Conservation (phyloP, 768 basidiomycete genomes). For the Roridomyces roridus region DNA sequence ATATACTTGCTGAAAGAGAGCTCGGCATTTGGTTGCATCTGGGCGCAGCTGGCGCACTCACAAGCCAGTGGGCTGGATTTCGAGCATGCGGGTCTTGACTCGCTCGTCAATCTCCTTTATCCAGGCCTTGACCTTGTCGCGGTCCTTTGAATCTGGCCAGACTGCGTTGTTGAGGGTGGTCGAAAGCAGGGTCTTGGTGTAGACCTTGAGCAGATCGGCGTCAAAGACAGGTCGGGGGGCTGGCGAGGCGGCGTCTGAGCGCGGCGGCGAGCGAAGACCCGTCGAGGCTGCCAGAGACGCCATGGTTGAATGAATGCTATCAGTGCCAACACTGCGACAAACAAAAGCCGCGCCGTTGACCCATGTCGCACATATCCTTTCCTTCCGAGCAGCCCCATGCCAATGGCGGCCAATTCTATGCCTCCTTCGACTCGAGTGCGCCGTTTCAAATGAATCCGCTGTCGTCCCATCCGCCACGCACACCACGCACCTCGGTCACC, state of each 20-base stretch:
- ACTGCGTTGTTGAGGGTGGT: slow-evolving; percentile 66
- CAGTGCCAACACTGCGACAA: neutral
- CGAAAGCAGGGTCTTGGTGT: slow-evolving; percentile 83
- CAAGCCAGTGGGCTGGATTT: slow-evolving; percentile 84
- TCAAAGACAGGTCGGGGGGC: slow-evolving; percentile 63
- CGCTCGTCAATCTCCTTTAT: slow-evolving; percentile 87
- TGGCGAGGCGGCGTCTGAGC: slow-evolving; percentile 61
- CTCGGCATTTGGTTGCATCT: slow-evolving; percentile 4
- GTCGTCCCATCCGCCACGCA: slow-evolving; percentile 79
- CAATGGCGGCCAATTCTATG: slow-evolving; percentile 55
- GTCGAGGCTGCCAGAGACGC: slow-evolving; percentile 35
- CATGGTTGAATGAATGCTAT: no score
- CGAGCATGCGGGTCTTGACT: slow-evolving; percentile 85
- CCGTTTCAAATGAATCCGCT: slow-evolving; percentile 86
- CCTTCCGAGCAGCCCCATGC: slow-evolving; percentile 54
- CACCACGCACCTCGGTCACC: slow-evolving; percentile 64
- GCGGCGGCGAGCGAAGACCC: slow-evolving; percentile 68
- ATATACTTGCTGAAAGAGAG: slow-evolving; percentile 75
- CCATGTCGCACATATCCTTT: slow-evolving; percentile 75
- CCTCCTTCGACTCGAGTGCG: slow-evolving; percentile 63
- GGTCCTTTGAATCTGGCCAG: slow-evolving; percentile 75
- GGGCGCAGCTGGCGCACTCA: slow-evolving; percentile 47
- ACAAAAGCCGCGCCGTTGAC: neutral
- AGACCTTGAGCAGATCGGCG: slow-evolving; percentile 71
- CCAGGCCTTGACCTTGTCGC: slow-evolving; percentile 73